Percentiles rank a stretch among this genome's conserved stretches.
These are phyloP conservation scores for Dictyostelium purpureum DNA, from an alignment of 78 protist genomes.

Conservation along the genomic window DNA sequence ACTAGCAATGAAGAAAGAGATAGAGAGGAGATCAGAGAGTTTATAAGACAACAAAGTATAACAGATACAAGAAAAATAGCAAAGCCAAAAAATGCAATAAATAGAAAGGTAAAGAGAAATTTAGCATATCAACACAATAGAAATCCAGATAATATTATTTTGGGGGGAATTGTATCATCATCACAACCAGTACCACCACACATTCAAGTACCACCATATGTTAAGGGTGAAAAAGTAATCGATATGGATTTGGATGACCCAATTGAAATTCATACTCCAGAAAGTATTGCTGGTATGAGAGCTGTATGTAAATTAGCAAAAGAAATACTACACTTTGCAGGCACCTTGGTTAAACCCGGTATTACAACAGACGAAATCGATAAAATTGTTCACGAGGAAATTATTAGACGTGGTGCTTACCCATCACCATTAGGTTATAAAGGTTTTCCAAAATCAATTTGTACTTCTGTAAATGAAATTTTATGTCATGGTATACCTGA, in stretches of 20 bases:
- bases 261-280: constrained; percentile 2
- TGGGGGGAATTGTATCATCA: constrained; percentile 30
- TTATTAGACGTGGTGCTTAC: constrained; percentile 89
- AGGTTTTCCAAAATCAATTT: constrained; percentile 93
- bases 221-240: background rate
- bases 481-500: constrained; percentile 99
- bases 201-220: constrained; percentile 41
- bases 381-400: constrained; percentile 84
- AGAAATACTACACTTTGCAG: constrained; percentile 89
- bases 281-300: constrained; percentile 29
- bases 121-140: background rate
- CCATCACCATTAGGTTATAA: constrained; percentile 97
- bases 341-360: constrained; percentile 78
- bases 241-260: constrained; percentile 49
- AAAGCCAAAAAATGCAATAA: constrained; percentile 12
- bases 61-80: background rate
- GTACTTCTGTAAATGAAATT: constrained; percentile 93
- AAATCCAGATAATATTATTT: background rate
- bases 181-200: background rate
- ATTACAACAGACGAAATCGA: constrained; percentile 95
- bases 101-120: constrained; percentile 23
- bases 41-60: background rate
- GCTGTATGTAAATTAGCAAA: constrained; percentile 24
- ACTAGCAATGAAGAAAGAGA: no score
- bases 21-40: background rate